A percentile compares a stretch with the other conserved stretches of the same genome.
Conservation (phyloP, 192 early-diverging fungal species). For the Dimargaris cristalligena region DNA sequence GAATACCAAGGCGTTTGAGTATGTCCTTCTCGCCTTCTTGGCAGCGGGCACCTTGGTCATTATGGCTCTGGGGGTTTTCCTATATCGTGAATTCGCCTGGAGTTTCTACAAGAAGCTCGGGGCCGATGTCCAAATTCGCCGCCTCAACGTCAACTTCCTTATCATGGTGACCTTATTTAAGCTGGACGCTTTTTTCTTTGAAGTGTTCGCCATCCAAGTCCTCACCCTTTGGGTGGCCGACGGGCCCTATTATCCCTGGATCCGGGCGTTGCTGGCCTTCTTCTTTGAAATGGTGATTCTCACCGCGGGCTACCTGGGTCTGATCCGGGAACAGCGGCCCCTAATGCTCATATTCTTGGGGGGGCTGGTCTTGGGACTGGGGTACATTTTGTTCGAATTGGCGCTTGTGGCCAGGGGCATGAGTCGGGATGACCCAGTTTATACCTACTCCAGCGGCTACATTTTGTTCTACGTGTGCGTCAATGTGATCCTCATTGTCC, state of each 20-base stretch:
- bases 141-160: slow-evolving; percentile 55
- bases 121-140: slow-evolving; percentile 53
- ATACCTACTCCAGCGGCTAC: slow-evolving; percentile 27
- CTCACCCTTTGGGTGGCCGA: slow-evolving; percentile 34
- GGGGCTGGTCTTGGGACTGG: slow-evolving; percentile 15
- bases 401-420: neutral
- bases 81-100: slow-evolving; percentile 71
- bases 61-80: neutral
- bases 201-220: slow-evolving; percentile 54
- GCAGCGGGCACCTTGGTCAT: neutral
- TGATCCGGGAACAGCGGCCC: slow-evolving; percentile 23
- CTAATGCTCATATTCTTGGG: slow-evolving; percentile 18
- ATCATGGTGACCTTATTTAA: slow-evolving; percentile 64
- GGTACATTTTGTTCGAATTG: slow-evolving; percentile 20
- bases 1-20: neutral
- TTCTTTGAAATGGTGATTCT: slow-evolving; percentile 19
- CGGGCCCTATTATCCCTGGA: slow-evolving; percentile 5
- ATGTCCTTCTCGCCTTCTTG: neutral
- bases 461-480: slow-evolving; percentile 29
- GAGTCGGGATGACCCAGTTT: slow-evolving; percentile 12
- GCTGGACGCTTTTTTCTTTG: slow-evolving; percentile 63
- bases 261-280: neutral
- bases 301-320: slow-evolving; percentile 23
- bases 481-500: slow-evolving; percentile 22
- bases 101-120: slow-evolving; percentile 70